Conservation (phyloP, 73 alveolate species). For the Vitrella brassicaformis region DNA sequence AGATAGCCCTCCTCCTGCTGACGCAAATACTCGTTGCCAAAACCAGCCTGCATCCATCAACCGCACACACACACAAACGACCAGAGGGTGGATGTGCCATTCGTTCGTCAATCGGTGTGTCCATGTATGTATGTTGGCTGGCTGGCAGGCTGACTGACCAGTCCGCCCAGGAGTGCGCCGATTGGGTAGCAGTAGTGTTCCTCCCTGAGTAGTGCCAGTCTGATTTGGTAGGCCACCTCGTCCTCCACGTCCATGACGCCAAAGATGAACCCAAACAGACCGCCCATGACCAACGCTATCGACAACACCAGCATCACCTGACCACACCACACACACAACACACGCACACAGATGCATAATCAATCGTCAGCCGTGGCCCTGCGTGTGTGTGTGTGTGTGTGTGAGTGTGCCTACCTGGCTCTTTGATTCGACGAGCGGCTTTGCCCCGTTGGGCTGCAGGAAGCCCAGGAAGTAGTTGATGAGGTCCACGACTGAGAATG, state of each 20-base stretch:
- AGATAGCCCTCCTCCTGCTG: constrained; percentile 29
- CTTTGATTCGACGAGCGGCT: constrained; percentile 27
- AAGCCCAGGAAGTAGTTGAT: constrained; percentile 34
- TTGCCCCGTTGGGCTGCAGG: constrained; percentile 1
- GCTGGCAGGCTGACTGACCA: background rate
- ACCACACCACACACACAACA: background rate
- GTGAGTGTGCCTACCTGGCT: background rate
- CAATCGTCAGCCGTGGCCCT: too few relatives aligned
- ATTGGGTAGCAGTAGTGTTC: constrained; percentile 33
- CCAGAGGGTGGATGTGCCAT: background rate
- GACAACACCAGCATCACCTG: constrained; percentile 30
- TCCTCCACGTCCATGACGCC: constrained; percentile 42
- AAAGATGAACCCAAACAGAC: constrained; percentile 29
- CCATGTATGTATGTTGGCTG: background rate
- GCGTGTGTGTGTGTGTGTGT: too few relatives aligned
- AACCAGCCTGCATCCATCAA: constrained; percentile 1
- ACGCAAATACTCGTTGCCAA: constrained; percentile 28
- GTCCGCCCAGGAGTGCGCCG: constrained; percentile 36
- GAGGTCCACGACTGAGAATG: constrained; percentile 31
- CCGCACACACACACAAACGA: background rate
- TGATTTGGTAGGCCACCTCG: constrained; percentile 35
- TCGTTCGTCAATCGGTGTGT: background rate
- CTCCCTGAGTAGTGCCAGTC: constrained; percentile 30
- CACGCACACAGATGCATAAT: too few relatives aligned
- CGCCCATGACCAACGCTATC: constrained; percentile 35